Base-by-base conservation (phyloP, 2,329 filamentous ascomycete species). In the Cladosporium sp. region DNA sequence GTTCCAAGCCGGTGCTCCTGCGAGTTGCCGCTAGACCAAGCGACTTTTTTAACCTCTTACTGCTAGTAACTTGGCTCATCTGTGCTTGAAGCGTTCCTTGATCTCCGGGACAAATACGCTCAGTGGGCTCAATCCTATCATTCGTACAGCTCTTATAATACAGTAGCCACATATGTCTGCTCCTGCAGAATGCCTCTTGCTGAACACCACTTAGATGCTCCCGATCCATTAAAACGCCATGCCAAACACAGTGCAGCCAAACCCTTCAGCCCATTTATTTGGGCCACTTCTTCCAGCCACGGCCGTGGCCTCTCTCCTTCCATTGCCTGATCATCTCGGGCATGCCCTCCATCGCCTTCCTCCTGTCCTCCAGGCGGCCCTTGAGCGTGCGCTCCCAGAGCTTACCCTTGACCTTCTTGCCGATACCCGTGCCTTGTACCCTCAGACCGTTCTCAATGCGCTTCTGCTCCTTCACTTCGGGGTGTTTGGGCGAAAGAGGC, bases 371-470 rank as follows among this genome's bases (percentile, higher is more conserved):
- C 80, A 97, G 83, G 77, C 85, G 83, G 56, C 80, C 77, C 73
- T 87, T 85, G 75, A 96, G 76, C 65, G 86, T 86, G 68, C 93
- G 83, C 78, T 98, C 93, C 83, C 91, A 88, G 63, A 83, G 79
- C 73, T 96, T 92, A 71, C 93, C 93, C 85, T 97, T 98, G 70
- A 96, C 92, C 72, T 80, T 84, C 74, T 96, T 85, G 54, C 90
- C 92, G 8, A 63, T 57, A 77, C 93, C 92, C 1, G 92, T 97
- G 63, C 92, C 92, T 81, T 91, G 92, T 54, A 96, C 87, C 57
- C 85, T 79, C 70, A 95, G 69, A 46, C 91, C 92, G 59, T 85
- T 79, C 75, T 95, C 87, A 54, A 89, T 81, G 54, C 88, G 77
- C 69, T 83, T 81, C 64, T 82, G 78, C 65, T 90, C 79, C 69